Evolutionary conservation across 2,329 filamentous ascomycete genomes (phyloP).

Genomic region (Chaetomiaceae sp.): DNA sequence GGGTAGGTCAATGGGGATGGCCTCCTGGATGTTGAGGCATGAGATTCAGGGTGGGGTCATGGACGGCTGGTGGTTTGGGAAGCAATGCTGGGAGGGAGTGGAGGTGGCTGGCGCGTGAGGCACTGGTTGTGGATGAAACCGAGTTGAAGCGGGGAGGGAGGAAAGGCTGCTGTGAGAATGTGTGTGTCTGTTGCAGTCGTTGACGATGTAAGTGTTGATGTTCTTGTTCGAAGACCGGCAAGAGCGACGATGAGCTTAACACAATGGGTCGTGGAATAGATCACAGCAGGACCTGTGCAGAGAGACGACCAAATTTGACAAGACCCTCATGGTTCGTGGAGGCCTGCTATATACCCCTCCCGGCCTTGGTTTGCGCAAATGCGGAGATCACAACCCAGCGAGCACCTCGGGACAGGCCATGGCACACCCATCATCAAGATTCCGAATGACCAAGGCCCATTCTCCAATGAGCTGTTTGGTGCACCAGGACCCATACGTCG

Average conservation of each 20-base stretch:
- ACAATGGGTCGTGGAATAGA: not conserved
- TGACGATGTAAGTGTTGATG: not conserved
- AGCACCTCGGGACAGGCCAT: slow-evolving; percentile 8
- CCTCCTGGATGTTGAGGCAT: slow-evolving; percentile 26
- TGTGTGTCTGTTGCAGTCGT: not conserved
- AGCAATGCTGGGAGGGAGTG: not conserved
- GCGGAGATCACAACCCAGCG: slow-evolving; percentile 18
- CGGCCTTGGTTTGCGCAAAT: slow-evolving; percentile 27
- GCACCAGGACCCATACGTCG: slow-evolving; percentile 12
- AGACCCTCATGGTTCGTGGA: too few relatives aligned
- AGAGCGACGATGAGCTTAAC: not conserved
- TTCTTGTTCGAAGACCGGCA: not conserved
- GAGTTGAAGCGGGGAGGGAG: not conserved
- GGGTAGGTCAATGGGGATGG: slow-evolving; percentile 16
- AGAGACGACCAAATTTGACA: not conserved
- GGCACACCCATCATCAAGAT: slow-evolving; percentile 15
- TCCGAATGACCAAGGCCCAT: slow-evolving; percentile 19
- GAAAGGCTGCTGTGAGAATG: not conserved
- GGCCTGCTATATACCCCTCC: slow-evolving; percentile 19
- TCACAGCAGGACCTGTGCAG: not conserved
- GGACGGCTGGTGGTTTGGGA: not conserved
- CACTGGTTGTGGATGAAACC: not conserved
- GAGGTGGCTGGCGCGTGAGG: not conserved
- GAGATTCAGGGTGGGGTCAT: slow-evolving; percentile 18
- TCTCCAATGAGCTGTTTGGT: slow-evolving; percentile 23